These are phyloP conservation scores for Aspergillus sp. DNA, from an alignment of 2,329 filamentous ascomycete species.

Conservation along the genomic window DNA sequence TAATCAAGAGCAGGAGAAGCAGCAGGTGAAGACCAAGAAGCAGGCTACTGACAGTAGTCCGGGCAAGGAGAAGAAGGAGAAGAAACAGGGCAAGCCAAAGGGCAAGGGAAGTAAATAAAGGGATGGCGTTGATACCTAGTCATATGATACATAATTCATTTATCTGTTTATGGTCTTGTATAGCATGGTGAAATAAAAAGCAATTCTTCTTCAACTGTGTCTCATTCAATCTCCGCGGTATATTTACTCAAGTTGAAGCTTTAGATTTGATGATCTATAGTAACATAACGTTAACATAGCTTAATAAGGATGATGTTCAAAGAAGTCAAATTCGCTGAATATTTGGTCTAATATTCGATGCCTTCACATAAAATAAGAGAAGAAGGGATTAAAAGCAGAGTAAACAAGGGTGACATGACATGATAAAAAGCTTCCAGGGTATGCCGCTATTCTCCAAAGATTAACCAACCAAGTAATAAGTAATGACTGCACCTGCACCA, in stretches of 20 bases:
- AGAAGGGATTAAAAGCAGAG: background rate
- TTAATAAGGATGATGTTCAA: background rate
- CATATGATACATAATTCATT: background rate
- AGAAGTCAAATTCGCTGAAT: background rate
- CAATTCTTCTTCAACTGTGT: slow-evolving; percentile 3
- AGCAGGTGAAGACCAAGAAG: slow-evolving; percentile 14
- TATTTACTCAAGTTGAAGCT: slow-evolving; percentile 7
- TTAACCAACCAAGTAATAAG: background rate
- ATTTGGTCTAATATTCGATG: background rate
- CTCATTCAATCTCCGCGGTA: background rate
- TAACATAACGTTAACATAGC: too few relatives aligned
- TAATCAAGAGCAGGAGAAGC: slow-evolving; percentile 13
- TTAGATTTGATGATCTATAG: too few relatives aligned
- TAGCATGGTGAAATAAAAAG: slow-evolving; percentile 17
- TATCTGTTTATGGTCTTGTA: slow-evolving; percentile 1
- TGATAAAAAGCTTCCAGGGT: slow-evolving; percentile 16
- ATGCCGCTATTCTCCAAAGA: slow-evolving; percentile 19
- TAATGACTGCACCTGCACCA: background rate
- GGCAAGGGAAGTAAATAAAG: slow-evolving; percentile 26
- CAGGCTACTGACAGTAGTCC: slow-evolving; percentile 15
- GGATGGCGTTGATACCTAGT: background rate
- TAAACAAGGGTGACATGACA: background rate
- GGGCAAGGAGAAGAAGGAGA: slow-evolving; percentile 22
- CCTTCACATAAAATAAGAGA: background rate
- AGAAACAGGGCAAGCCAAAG: slow-evolving; percentile 8